These are phyloP conservation scores for Venturiaceae sp. DNA, from an alignment of 2,329 filamentous ascomycete genomes.

Conservation along the genomic window DNA sequence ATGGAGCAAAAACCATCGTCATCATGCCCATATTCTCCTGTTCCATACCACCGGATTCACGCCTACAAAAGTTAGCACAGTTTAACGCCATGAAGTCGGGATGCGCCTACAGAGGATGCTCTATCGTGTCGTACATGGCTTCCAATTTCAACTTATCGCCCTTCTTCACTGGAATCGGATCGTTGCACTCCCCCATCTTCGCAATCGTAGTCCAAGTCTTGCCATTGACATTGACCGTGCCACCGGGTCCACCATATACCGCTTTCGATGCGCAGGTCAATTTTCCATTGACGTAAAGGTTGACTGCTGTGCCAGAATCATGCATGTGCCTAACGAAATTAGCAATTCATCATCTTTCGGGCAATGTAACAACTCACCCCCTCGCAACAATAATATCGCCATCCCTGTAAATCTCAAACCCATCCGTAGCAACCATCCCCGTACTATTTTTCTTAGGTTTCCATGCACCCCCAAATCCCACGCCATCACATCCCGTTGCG, in stretches of 20 bases:
- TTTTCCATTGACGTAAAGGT: not conserved
- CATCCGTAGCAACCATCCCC: not conserved
- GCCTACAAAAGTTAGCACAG: no score
- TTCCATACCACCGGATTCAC: not conserved
- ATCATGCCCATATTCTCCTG: slow-evolving; percentile 2
- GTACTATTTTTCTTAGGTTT: not conserved
- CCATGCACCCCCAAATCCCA: not conserved
- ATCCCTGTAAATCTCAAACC: not conserved
- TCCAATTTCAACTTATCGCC: not conserved
- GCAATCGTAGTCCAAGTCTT: not conserved
- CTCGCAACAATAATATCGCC: not conserved
- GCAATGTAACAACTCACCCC: no score
- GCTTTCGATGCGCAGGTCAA: not conserved
- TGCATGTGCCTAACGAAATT: no score
- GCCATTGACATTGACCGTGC: not conserved
- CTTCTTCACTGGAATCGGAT: not conserved
- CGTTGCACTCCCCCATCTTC: not conserved
- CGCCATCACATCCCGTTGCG: not conserved
- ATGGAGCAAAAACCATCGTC: not conserved
- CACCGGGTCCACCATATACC: not conserved
- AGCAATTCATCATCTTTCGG: no score
- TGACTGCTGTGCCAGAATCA: not conserved
- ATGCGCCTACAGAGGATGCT: not conserved
- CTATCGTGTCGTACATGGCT: not conserved
- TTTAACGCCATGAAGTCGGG: not conserved